Conservation (phyloP, 805 yeast genomes). For the Starmerella tilneyi region DNA sequence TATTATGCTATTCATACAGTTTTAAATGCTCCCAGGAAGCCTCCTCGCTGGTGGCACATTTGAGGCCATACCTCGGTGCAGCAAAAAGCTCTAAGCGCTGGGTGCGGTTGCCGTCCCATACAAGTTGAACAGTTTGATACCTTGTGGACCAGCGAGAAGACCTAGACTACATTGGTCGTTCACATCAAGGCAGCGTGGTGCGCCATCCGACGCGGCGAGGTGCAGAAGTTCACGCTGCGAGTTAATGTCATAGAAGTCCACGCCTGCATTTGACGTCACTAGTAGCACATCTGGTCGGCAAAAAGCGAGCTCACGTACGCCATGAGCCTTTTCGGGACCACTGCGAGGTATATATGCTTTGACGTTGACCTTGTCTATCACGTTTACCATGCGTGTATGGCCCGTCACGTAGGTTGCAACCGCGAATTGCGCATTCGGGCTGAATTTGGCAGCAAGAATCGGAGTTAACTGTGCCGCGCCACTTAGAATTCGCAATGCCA, state of each 20-base stretch:
- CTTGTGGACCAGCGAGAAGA: slow-evolving; percentile 6
- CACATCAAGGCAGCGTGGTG: slow-evolving; percentile 9
- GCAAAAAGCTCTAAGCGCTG: too few species aligned
- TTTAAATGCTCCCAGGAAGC: too few species aligned
- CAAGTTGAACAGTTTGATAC: background rate
- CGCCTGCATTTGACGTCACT: slow-evolving; percentile 12
- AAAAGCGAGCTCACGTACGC: slow-evolving; percentile 7
- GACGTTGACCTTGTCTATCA: slow-evolving; percentile 4
- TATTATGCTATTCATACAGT: background rate
- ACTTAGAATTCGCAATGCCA: slow-evolving; percentile 57
- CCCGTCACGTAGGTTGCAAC: slow-evolving; percentile 78
- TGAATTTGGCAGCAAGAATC: slow-evolving; percentile 57
- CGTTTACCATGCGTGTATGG: slow-evolving; percentile 18
- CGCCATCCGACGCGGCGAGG: background rate
- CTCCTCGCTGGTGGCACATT: background rate
- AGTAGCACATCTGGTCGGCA: slow-evolving; percentile 8
- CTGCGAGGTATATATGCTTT: slow-evolving; percentile 1
- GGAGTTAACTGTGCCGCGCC: slow-evolving; percentile 50
- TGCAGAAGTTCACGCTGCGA: slow-evolving; percentile 1
- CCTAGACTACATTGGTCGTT: slow-evolving; percentile 3
- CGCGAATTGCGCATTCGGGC: slow-evolving; percentile 72
- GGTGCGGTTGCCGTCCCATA: too few species aligned
- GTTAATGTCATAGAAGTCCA: slow-evolving; percentile 12
- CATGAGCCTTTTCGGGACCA: background rate
- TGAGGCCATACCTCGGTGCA: too few species aligned